Evolutionary conservation across 805 yeast species (phyloP).

Genomic region (Barnettozyma salicaria): DNA sequence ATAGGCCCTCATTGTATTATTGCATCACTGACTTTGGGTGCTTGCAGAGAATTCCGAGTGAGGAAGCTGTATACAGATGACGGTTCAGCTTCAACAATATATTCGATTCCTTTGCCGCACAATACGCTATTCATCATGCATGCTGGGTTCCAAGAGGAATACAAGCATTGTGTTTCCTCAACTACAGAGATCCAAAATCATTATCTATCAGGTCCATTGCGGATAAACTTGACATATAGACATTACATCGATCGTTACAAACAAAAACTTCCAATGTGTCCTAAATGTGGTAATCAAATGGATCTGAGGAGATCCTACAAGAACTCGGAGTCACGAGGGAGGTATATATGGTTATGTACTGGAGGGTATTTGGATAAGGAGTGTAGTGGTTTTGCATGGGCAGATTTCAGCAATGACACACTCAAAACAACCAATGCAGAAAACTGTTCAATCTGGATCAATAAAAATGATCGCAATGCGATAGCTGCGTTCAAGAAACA

Average conservation of each 20-base stretch:
- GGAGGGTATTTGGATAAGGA: slow-evolving; percentile 37
- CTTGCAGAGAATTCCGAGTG: slow-evolving; percentile 60
- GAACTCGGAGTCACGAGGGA: slow-evolving; percentile 40
- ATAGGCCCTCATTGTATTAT: slow-evolving; percentile 69
- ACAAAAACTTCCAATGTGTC: slow-evolving; percentile 38
- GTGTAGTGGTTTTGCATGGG: slow-evolving; percentile 47
- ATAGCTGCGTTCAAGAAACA: slow-evolving; percentile 14
- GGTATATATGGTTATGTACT: slow-evolving; percentile 65
- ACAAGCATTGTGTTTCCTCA: slow-evolving; percentile 57
- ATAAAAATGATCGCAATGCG: slow-evolving; percentile 35
- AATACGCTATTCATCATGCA: slow-evolving; percentile 68
- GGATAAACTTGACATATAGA: slow-evolving; percentile 66
- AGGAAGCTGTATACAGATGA: slow-evolving; percentile 35
- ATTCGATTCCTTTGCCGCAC: slow-evolving; percentile 60
- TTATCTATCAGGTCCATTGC: slow-evolving; percentile 39
- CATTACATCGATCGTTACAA: slow-evolving; percentile 39
- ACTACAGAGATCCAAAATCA: slow-evolving; percentile 38
- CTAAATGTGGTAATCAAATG: slow-evolving; percentile 38
- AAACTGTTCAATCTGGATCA: slow-evolving; percentile 41
- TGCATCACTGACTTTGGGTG: slow-evolving; percentile 64
- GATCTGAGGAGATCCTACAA: slow-evolving; percentile 49
- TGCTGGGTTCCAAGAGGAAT: slow-evolving; percentile 74
- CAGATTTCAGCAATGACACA: slow-evolving; percentile 36
- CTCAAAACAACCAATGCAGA: slow-evolving; percentile 30
- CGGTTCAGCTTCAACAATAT: slow-evolving; percentile 27